Percentiles rank a stretch among this genome's conserved stretches.
These are phyloP conservation scores for Rosa multiflora DNA, from an alignment of 306 rosid species.

Conservation along the genomic window DNA sequence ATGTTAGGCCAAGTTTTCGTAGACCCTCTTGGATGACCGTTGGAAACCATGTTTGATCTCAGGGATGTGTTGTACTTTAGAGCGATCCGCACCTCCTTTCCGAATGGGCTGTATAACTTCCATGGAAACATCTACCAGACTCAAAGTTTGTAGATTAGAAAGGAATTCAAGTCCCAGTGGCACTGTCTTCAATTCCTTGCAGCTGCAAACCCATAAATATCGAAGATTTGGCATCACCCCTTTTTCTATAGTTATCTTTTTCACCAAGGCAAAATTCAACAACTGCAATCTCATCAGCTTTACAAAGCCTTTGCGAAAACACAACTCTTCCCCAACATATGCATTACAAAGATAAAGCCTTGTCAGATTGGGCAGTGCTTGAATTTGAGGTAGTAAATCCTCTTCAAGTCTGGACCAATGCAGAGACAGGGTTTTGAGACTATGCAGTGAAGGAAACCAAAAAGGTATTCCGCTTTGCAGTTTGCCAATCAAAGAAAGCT, in stretches of 20 bases:
- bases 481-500: too few species aligned
- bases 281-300: background rate
- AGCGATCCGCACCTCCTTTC: background rate
- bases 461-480: too few species aligned
- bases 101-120: background rate
- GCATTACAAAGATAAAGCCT: background rate
- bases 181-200: slow-evolving; percentile 1
- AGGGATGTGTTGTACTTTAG: background rate
- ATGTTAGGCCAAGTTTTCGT: background rate
- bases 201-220: fast-evolving
- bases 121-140: fast-evolving
- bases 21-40: background rate
- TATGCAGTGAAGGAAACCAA: too few species aligned
- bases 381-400: too few species aligned
- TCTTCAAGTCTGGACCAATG: too few species aligned
- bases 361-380: background rate
- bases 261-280: background rate
- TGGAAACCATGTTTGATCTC: background rate
- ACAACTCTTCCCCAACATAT: background rate
- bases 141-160: background rate
- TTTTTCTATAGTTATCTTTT: background rate
- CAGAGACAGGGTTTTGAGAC: too few species aligned
- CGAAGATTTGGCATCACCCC: slow-evolving; percentile 1
- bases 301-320: background rate
- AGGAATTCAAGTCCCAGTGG: slow-evolving; percentile 15